Evolutionary conservation across 257 asterid genomes (phyloP).

Genomic region (Fraxinus excelsior): DNA sequence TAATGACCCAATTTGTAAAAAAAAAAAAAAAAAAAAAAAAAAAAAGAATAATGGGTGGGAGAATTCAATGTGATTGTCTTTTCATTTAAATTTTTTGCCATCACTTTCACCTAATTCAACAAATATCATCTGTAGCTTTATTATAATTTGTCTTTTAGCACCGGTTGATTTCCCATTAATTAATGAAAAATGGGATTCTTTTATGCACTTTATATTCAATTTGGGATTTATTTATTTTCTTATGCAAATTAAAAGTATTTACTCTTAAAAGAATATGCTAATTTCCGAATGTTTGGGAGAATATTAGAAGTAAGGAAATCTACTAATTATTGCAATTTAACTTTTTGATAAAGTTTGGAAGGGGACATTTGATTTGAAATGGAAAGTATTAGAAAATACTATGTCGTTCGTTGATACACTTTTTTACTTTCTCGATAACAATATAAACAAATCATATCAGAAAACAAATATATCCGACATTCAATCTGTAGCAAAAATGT

Average conservation of each 20-base stretch:
- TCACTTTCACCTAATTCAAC: background rate
- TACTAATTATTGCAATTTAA: background rate
- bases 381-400: background rate
- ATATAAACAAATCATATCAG: too few species aligned
- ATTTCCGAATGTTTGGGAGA: too few species aligned
- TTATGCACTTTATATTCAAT: background rate
- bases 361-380: background rate
- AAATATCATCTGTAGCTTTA: background rate
- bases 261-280: background rate
- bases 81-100: background rate
- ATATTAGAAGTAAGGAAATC: too few species aligned
- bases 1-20: background rate
- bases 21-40: too few species aligned
- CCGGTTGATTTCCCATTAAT: too few species aligned
- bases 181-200: background rate
- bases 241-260: background rate
- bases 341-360: background rate
- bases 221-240: background rate
- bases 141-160: background rate
- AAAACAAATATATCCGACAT: background rate
- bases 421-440: background rate
- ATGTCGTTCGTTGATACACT: too few species aligned
- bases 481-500: background rate
- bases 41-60: background rate
- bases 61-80: background rate